Conservation (phyloP, 768 basidiomycete genomes). For the Hygrocybe coccinea region DNA sequence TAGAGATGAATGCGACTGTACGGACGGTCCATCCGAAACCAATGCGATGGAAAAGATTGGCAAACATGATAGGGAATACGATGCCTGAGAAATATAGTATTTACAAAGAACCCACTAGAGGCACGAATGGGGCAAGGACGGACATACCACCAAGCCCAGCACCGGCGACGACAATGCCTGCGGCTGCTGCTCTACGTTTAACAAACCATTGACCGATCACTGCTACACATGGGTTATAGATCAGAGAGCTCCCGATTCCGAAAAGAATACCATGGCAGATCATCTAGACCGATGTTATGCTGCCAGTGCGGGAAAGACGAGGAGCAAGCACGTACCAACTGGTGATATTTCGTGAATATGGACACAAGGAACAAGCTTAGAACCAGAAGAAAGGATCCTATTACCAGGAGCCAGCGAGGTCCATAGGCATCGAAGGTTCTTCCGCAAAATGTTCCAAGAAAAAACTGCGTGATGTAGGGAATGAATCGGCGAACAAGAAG, state of each 20-base stretch:
- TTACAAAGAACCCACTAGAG: not conserved
- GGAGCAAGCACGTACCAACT: not conserved
- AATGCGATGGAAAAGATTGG: not conserved
- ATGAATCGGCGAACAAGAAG: not conserved
- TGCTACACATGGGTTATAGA: slow-evolving; percentile 1
- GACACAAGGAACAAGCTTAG: not conserved
- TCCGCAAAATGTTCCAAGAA: not conserved
- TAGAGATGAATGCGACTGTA: slow-evolving; percentile 1
- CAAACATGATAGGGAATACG: slow-evolving; percentile 3
- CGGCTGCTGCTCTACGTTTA: not conserved
- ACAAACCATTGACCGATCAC: slow-evolving; percentile 4
- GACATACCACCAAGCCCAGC: not conserved
- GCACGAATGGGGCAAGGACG: not conserved
- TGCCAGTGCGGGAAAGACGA: not conserved
- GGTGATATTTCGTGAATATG: not conserved
- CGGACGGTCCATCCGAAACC: slow-evolving; percentile 8
- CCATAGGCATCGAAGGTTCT: slow-evolving; percentile 4
- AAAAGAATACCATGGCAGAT: slow-evolving; percentile 3
- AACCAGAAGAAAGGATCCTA: not conserved
- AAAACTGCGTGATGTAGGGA: not conserved
- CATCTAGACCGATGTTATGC: not conserved
- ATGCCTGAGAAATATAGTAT: not conserved
- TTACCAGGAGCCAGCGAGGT: not conserved
- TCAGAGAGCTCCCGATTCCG: slow-evolving; percentile 3
- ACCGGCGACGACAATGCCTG: not conserved